Evolutionary conservation across 371 early-diverging fungal species (phyloP), one percentile per base, ranked within the genome.

Genomic region (Mortierella sp.): DNA sequence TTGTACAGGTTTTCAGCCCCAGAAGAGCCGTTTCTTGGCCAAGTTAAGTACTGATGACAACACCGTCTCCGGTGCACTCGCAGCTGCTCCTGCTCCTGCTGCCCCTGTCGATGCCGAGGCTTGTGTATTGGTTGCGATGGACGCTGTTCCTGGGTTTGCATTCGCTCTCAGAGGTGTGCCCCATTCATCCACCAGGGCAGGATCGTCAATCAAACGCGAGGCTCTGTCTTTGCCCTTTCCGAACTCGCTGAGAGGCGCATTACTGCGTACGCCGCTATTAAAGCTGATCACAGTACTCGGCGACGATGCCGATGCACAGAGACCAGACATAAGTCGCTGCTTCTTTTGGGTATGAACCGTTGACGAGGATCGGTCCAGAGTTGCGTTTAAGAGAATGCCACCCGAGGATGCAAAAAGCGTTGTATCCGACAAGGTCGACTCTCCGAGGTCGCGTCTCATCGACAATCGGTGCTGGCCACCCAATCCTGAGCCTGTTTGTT

Each of bases 21-120:
- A 73, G 56, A 73, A 73, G 31, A 73, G 32, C 14, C 75, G 68
- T 60, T 73, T 73, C 64, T 73, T 73, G 50, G 68, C 69, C 64
- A 59, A 59, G 43, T 57, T 64, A 19, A 73, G 15, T 34, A 63
- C 55, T 2, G 60, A 32, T 2, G 41, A 47, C 15, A 73, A 28
- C 60, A 73, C 43, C 32, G 64, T 73, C 31, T 62, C 72, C 7
- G 59, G 24, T 19, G 37, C 64, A 12, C 37, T 37, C 3, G 43
- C 39, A 21, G 47, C 41, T n/a, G 41, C 49, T 6, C 12, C 47
- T 42, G 44, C 41, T 31, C 48, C 17, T 24, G 39, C 39, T 3
- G 52, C 32, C 0, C 50, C 6, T 26, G 56, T 15, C 21, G 55
- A 46, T 23, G 32, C 9, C 15, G 30, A 26, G 8, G 53, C 46